Evolutionary conservation across 2,329 filamentous ascomycete species (phyloP), one percentile per base, ranked within the genome.

Genomic region (Taxawa tesnikishii): DNA sequence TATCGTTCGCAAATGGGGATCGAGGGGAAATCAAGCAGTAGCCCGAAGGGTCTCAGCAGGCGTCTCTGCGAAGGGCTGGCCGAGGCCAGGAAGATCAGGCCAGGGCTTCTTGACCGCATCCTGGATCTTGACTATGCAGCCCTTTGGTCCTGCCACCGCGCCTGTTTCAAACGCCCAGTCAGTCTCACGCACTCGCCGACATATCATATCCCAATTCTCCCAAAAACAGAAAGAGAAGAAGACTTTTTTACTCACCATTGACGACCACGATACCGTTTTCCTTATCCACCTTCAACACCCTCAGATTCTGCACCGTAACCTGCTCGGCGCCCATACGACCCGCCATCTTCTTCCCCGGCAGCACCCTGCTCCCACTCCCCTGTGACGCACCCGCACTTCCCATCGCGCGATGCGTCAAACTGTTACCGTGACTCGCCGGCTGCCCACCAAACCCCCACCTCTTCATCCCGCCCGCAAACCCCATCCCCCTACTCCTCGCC

Each of bases 401-500:
- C 63, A 94, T 83, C 16, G 82, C 82, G 51, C 90, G 74, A 68
- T 98, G 90, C 51, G 83, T 85, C 63, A 85, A 76, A 52, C 87
- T 94, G 62, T 92, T 88, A 70, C 90, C 90, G 71, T 98, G 90
- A 47, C 79, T 87, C 36, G 84, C 83, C 45, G 77, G 80, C 65
- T 98, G 90, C 48, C 90, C 90, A 17, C 66, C 58, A 59, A 90
- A 96, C 19, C 85, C 85, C 63, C 88, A 83, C 46, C 83, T 72
- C 75, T 98, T 98, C 90, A 98, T 98, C 44, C 83, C 90, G 70
- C 90, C 90, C 7, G 81, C 83, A 55, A 94, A 98, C 6, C 90
- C 90, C 73, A 84, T 88, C 32, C 90, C 90, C 53, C 83, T 74
- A 46, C 75, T 79, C 50, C 80, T 74, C 29, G 76, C 79, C 48